Percentiles rank a stretch among this genome's conserved stretches.
Evolutionary conservation across 1,284 basidiomycete species (phyloP).

Genomic region (Uromyces viciae-fabae): DNA sequence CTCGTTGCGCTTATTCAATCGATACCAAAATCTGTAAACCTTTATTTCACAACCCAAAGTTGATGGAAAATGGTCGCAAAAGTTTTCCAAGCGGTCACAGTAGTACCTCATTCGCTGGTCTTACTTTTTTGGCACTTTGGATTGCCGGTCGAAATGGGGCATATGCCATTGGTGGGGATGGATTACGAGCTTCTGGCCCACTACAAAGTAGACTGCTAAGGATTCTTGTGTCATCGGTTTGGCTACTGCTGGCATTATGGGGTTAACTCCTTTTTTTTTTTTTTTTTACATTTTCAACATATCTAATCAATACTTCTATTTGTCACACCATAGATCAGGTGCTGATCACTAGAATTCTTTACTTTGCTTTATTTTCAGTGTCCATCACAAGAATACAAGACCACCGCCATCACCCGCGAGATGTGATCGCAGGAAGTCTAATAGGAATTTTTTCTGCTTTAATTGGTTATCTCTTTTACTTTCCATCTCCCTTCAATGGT

Average conservation of each 20-base stretch:
- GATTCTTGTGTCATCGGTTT: constrained; percentile 26
- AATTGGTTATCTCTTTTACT: constrained; percentile 41
- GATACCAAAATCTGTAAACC: constrained; percentile 33
- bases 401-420: constrained; percentile 29
- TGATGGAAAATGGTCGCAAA: constrained; percentile 42
- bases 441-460: constrained; percentile 31
- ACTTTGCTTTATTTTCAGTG: background rate
- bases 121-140: constrained; percentile 37
- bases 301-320: too few species aligned
- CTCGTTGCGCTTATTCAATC: constrained; percentile 38
- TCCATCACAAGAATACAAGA: constrained; percentile 37
- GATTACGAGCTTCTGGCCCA: constrained; percentile 32
- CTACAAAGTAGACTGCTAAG: constrained; percentile 40
- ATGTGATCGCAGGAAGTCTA: constrained; percentile 37
- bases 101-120: constrained; percentile 30
- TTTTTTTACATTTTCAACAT: background rate
- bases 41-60: constrained; percentile 16
- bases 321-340: too few species aligned
- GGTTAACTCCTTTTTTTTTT: constrained; percentile 11
- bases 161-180: constrained; percentile 32
- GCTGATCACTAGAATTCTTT: background rate
- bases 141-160: constrained; percentile 43
- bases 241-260: constrained; percentile 37
- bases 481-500: constrained; percentile 43
- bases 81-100: constrained; percentile 44